Evolutionary conservation across 352 stramenopile genomes (phyloP), one percentile per base, ranked within the genome.

Genomic region (Pythium phragmitis): DNA sequence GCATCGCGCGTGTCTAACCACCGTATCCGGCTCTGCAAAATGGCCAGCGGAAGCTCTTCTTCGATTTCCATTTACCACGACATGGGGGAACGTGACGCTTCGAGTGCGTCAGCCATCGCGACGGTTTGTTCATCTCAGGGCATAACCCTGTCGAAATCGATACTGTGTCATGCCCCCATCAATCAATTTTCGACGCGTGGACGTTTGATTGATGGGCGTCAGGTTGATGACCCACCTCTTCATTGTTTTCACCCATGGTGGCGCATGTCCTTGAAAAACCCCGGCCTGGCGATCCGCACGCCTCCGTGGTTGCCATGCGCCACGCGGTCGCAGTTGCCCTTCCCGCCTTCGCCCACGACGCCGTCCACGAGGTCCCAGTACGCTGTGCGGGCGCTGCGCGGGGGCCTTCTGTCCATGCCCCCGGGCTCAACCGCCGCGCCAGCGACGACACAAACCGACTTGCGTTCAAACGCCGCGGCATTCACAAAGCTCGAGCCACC

Each of bases 181-280:
- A 30, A 30, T 30, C 26, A 30, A 30, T 30, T 30, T 5, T 3
- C 26, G 26, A 30, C 26, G 2, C 26, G 26, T 28, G 26, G 26
- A 30, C 26, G 34, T 13, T 39, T 39, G 34, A 39, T 39, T 9
- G 34, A 39, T 39, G 34, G 7, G 34, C 3, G 34, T 39, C 11
- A 39, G 34, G 7, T 46, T 19, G 39, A 46, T 19, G 17, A 46
- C 1, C 12, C 21, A 21, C 21, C 21, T 21, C 14, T 16, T 9
- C 7, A 46, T 9, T 21, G 17, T 17, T 46, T 46, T 64, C 36
- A 64, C 11, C 59, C 19, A 30, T 69, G 58, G 28, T 84, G 76
- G 51, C 88, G 87, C 82, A 93, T 93, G 48, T 93, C 80, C 30
- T 83, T 75, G 66, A 88, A 91, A 56, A 91, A 93, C 0, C 84